phyloP scores from a whole-genome alignment of 2,329 filamentous ascomycete genomes.

The Alternaria solani region DNA sequence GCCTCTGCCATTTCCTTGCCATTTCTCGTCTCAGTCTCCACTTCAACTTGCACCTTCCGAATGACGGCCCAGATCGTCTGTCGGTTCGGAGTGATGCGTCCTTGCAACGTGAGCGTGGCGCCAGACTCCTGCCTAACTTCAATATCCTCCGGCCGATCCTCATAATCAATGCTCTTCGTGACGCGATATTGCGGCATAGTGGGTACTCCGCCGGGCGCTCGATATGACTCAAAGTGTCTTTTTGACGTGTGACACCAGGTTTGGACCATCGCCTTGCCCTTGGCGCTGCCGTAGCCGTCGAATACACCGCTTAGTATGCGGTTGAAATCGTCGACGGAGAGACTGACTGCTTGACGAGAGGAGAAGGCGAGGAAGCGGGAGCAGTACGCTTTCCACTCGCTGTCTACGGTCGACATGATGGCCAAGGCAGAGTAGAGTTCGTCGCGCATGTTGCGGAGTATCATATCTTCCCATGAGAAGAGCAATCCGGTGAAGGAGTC shows the following conservation, averaged over 20 bases:
- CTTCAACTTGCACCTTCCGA: constrained; percentile 45
- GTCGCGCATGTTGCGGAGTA: constrained; percentile 33
- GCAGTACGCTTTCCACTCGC: constrained; percentile 39
- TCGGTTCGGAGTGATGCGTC: constrained; percentile 41
- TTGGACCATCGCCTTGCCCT: constrained; percentile 59
- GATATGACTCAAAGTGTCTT: constrained; percentile 33
- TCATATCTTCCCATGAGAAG: constrained; percentile 41
- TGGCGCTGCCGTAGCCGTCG: constrained; percentile 56
- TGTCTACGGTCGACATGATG: constrained; percentile 41
- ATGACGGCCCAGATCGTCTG: constrained; percentile 46
- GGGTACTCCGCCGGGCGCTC: constrained; percentile 45
- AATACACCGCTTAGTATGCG: constrained; percentile 63
- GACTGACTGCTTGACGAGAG: constrained; percentile 33
- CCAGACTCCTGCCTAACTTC: constrained; percentile 40
- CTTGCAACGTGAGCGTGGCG: constrained; percentile 37
- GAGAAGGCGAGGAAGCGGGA: constrained; percentile 42
- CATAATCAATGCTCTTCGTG: constrained; percentile 34
- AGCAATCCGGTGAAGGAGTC: constrained; percentile 40
- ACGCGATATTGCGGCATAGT: constrained; percentile 40
- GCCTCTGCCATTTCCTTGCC: constrained; percentile 21
- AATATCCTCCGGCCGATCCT: constrained; percentile 39
- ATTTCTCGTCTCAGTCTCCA: constrained; percentile 24
- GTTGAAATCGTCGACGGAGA: constrained; percentile 58
- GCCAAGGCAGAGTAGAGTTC: constrained; percentile 44
- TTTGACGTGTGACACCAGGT: constrained; percentile 52